A percentile compares a stretch with the other conserved stretches of the same genome.
Evolutionary conservation across 2,329 filamentous ascomycete genomes (phyloP).

Genomic region (Amauroascus niger): DNA sequence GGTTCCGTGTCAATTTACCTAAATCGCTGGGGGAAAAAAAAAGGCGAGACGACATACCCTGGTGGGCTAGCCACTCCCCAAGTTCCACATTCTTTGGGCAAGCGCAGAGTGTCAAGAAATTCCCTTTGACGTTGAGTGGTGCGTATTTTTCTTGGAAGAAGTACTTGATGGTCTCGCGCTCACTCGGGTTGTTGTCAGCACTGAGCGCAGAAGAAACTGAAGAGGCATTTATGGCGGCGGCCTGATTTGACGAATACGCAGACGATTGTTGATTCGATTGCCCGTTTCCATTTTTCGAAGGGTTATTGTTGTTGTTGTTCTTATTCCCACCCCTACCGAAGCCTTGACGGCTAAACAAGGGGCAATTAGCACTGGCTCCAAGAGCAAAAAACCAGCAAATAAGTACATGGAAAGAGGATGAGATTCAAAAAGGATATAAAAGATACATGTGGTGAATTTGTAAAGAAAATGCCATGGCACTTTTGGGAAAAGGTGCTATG

Average conservation of each 20-base stretch:
- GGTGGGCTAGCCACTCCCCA: constrained; percentile 92
- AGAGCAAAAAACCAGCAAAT: neutral
- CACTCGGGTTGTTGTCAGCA: constrained; percentile 29
- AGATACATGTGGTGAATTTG: neutral
- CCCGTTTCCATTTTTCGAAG: neutral
- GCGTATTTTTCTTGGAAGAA: constrained; percentile 49
- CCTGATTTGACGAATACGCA: neutral
- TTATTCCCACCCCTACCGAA: constrained; percentile 42
- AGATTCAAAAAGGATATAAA: neutral
- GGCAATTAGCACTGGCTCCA: constrained; percentile 3
- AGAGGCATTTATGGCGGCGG: constrained; percentile 26
- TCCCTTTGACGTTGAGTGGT: constrained; percentile 87
- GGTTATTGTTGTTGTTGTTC: constrained; percentile 24
- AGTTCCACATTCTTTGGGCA: constrained; percentile 88
- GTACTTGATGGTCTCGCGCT: constrained; percentile 40
- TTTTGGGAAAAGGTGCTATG: neutral
- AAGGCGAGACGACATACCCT: constrained; percentile 49
- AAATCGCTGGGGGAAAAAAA: too few relatives aligned
- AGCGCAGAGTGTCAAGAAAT: constrained; percentile 91
- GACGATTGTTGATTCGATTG: constrained; percentile 1
- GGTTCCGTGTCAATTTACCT: neutral
- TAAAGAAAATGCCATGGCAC: too few relatives aligned
- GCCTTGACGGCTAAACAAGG: constrained; percentile 36
- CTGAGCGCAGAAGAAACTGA: constrained; percentile 31
- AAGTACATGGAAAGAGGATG: neutral